A percentile compares a stretch with the other conserved stretches of the same genome.
phyloP scores from a whole-genome alignment of 2,329 filamentous ascomycete genomes.

The Emmonsiellopsis sp. region DNA sequence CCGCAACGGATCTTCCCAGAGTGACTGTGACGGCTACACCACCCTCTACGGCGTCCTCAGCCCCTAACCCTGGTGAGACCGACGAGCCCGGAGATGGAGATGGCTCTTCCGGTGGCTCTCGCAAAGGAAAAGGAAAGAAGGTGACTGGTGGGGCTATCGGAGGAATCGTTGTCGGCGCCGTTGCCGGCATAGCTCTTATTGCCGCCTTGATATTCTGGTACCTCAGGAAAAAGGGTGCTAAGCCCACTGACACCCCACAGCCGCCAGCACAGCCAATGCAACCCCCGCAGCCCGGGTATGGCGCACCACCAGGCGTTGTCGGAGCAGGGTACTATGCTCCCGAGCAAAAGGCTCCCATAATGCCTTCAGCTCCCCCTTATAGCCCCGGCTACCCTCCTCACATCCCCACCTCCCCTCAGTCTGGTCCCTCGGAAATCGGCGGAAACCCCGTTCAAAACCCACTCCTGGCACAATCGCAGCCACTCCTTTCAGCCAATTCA shows the following conservation, averaged over 20 bases:
- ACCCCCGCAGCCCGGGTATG: not conserved
- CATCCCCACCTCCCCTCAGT: not conserved
- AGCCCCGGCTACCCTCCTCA: slow-evolving; percentile 5
- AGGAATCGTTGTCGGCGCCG: slow-evolving; percentile 12
- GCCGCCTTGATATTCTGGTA: slow-evolving; percentile 10
- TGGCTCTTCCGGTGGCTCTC: not conserved
- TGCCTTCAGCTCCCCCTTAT: slow-evolving; percentile 4
- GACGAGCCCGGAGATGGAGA: not conserved
- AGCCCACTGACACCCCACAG: not conserved
- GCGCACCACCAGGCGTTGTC: not conserved
- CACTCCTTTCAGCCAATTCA: not conserved
- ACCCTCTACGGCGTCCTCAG: not conserved
- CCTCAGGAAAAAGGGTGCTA: slow-evolving; percentile 8
- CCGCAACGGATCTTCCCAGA: not conserved
- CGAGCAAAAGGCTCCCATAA: slow-evolving; percentile 5
- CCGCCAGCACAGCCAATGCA: slow-evolving; percentile 2
- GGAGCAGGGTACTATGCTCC: slow-evolving; percentile 11
- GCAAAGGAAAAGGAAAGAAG: not conserved
- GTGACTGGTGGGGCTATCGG: slow-evolving; percentile 8
- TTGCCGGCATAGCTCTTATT: slow-evolving; percentile 9
- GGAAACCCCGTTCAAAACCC: slow-evolving; percentile 4
- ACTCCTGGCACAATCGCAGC: slow-evolving; percentile 2
- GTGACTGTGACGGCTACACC: not conserved
- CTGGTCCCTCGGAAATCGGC: slow-evolving; percentile 7
- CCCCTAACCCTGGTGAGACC: not conserved